phyloP scores from a whole-genome alignment of 306 rosid species.

The Vachellia pachyceras region DNA sequence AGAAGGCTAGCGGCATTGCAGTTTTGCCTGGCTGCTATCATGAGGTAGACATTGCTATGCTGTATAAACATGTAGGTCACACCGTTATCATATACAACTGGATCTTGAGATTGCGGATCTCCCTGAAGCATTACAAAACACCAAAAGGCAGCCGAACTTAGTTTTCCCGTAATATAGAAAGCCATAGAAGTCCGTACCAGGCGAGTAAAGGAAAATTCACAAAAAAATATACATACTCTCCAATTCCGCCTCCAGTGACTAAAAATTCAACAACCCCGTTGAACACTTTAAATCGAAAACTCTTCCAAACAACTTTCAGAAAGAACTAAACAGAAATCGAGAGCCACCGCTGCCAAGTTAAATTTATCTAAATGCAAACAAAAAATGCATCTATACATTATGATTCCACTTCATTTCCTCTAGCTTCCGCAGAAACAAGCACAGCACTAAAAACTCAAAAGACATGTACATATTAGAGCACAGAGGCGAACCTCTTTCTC shows the following conservation, averaged over 20 bases:
- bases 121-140: conserved; percentile 60
- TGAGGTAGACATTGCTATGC: conserved; percentile 91
- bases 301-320: conserved; percentile 3
- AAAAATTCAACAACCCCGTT: conserved; percentile 9
- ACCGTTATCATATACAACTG: conserved; percentile 85
- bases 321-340: conserved; percentile 3
- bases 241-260: background rate
- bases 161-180: background rate
- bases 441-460: background rate
- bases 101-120: conserved; percentile 94
- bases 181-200: background rate
- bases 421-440: background rate
- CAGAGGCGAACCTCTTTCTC: conserved; percentile 75
- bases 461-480: background rate
- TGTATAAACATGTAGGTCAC: conserved; percentile 94
- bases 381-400: background rate
- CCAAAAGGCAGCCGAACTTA: background rate
- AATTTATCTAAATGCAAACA: background rate
- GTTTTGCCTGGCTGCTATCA: conserved; percentile 92
- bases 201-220: background rate
- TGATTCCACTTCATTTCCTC: background rate
- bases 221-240: conserved; percentile 10
- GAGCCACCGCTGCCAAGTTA: background rate
- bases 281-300: background rate
- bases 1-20: conserved; percentile 98